phyloP scores from a whole-genome alignment of 768 basidiomycete species.

The Tephrocybe sp. region DNA sequence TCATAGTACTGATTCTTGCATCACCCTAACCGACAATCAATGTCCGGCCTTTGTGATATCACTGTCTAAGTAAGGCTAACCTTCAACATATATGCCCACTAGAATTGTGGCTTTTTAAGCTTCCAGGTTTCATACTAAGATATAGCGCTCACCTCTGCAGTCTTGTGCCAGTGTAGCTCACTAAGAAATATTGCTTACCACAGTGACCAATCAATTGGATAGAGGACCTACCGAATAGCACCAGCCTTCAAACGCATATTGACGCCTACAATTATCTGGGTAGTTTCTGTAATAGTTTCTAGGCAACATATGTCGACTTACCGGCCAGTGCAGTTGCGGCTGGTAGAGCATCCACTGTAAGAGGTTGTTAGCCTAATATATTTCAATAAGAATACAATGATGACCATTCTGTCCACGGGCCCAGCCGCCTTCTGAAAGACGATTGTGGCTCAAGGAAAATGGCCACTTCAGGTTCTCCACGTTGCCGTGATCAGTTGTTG shows the following conservation, averaged over 20 bases:
- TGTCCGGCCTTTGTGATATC: too few species aligned
- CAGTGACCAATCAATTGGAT: neutral
- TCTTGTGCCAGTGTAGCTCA: slow-evolving; percentile 58
- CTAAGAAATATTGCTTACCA: slow-evolving; percentile 19
- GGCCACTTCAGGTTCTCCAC: slow-evolving; percentile 66
- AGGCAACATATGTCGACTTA: too few species aligned
- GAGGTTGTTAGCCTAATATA: neutral
- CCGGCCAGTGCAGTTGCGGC: slow-evolving; percentile 42
- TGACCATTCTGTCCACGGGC: slow-evolving; percentile 56
- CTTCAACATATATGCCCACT: slow-evolving; percentile 56
- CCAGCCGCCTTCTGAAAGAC: slow-evolving; percentile 63
- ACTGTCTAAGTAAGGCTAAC: too few species aligned
- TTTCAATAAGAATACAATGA: slow-evolving; percentile 21
- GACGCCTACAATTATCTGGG: slow-evolving; percentile 40
- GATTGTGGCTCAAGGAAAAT: slow-evolving; percentile 58
- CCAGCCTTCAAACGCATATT: slow-evolving; percentile 57
- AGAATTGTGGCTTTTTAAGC: neutral
- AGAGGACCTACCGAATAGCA: slow-evolving; percentile 38
- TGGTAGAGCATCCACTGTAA: slow-evolving; percentile 44
- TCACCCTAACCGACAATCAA: slow-evolving; percentile 32
- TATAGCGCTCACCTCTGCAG: slow-evolving; percentile 34
- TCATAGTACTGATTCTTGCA: slow-evolving; percentile 47
- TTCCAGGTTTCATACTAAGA: neutral
- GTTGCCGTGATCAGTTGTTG: slow-evolving; percentile 56
- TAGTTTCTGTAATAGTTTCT: too few species aligned